Percentiles rank a stretch among this genome's conserved stretches.
Evolutionary conservation across 306 rosid genomes (phyloP).

Genomic region (Rosa lucieae): DNA sequence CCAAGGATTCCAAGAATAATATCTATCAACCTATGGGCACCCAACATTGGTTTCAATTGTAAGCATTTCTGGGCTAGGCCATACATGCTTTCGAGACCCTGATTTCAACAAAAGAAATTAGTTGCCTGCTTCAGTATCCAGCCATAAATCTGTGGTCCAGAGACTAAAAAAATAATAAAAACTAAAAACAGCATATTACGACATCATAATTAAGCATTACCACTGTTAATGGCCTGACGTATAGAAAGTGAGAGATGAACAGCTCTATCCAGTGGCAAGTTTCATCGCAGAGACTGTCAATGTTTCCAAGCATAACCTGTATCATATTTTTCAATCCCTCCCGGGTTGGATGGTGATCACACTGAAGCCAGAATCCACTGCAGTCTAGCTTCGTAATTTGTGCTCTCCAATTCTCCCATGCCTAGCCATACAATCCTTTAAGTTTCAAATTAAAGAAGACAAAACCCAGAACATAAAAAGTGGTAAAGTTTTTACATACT

Average conservation of each 20-base stretch:
- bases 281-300: slow-evolving; percentile 56
- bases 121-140: slow-evolving; percentile 26
- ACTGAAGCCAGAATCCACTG: slow-evolving; percentile 77
- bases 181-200: not conserved
- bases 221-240: slow-evolving; percentile 73
- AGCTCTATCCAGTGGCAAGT: slow-evolving; percentile 85
- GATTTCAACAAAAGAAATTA: slow-evolving; percentile 20
- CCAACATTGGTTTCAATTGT: slow-evolving; percentile 58
- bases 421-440: slow-evolving; percentile 47
- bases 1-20: slow-evolving; percentile 78
- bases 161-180: not conserved
- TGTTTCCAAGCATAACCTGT: slow-evolving; percentile 81
- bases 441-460: slow-evolving; percentile 18
- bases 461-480: slow-evolving; percentile 2
- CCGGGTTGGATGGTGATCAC: slow-evolving; percentile 67
- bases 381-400: slow-evolving; percentile 80
- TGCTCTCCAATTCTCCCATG: slow-evolving; percentile 95
- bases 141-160: not conserved
- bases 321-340: slow-evolving; percentile 85
- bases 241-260: slow-evolving; percentile 72
- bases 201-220: slow-evolving; percentile 37
- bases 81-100: slow-evolving; percentile 93
- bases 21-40: slow-evolving; percentile 57
- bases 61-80: slow-evolving; percentile 80
- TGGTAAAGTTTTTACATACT: not conserved